phyloP scores from a whole-genome alignment of 2,329 filamentous ascomycete species.

The Lizonia empirigonia region DNA sequence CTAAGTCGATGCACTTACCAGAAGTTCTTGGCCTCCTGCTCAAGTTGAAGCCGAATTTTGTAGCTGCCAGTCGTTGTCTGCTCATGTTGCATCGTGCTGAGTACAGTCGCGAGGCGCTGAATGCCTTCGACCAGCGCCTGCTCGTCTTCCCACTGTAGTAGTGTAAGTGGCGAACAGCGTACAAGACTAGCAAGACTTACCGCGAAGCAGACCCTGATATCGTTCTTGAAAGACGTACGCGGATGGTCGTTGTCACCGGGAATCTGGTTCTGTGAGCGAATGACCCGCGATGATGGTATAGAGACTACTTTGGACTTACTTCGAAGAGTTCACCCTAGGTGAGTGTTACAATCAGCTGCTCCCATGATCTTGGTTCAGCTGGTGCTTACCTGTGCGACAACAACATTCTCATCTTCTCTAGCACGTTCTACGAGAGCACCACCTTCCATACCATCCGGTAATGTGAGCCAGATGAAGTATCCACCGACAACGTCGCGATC shows the following conservation, averaged over 20 bases:
- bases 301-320: conserved; percentile 22
- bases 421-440: conserved; percentile 63
- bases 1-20: conserved; percentile 30
- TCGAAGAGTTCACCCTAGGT: conserved; percentile 71
- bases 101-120: conserved; percentile 62
- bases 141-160: conserved; percentile 63
- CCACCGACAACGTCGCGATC: conserved; percentile 68
- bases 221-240: conserved; percentile 60
- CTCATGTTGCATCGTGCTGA: conserved; percentile 47
- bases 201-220: conserved; percentile 48
- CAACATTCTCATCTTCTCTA: conserved; percentile 66
- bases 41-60: conserved; percentile 16
- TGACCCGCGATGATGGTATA: background rate
- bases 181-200: conserved; percentile 16
- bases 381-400: conserved; percentile 60
- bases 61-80: conserved; percentile 26
- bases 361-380: conserved; percentile 9
- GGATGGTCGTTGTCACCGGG: conserved; percentile 55
- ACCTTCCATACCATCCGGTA: conserved; percentile 62
- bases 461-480: conserved; percentile 81
- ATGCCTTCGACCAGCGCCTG: conserved; percentile 70
- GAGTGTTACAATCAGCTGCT: conserved; percentile 23
- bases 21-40: conserved; percentile 37
- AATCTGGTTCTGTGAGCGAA: conserved; percentile 37
- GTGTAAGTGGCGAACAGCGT: conserved; percentile 11